Base-by-base conservation (phyloP, 257 asterid genomes). In the Solanum sejunctum region DNA sequence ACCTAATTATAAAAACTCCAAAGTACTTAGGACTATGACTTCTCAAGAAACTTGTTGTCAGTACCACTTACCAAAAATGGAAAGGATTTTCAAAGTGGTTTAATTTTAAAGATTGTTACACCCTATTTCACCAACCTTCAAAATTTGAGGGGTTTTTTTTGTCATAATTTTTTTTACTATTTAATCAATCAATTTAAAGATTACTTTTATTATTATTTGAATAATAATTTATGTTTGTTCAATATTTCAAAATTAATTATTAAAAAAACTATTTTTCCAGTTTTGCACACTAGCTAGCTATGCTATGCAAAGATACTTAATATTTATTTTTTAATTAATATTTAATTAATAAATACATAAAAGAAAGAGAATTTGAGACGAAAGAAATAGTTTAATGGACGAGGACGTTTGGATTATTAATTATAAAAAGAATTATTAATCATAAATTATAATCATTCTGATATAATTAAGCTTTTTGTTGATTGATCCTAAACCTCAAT, bases 1-100 rank as follows among this genome's bases (percentile, higher is more conserved):
- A 89, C 97, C 97, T 89, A 93, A 90, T 85, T 21, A 49, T 6
- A 84, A 82, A 70, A 88, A 84, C 55, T 85, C 86, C 63, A 69
- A 64, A 70, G 84, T 85, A 26, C 28, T 26, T 26, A 80, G 78
- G 85, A 56, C 69, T 84, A 82, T 2, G 82, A 77, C 82, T 51
- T 11, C 45, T 77, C 82, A 77, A 77, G 45, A 77, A 23, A 75
- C 45, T 49, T 12, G 41, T 18, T 12, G 39, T 18, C 47, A 3
- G 49, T 32, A 21, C 60, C 58, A 75, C 60, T 47, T 26, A 75
- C 57, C 81, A 7, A 15, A 75, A 75, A 12, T 75, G 39, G 60
- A 13, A 72, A 75, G 60, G 12, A 39, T 39, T 39, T 39, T 10
- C 10, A 3, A 32, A 67, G 15, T 69, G 26, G 21, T 67, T 32